Conservation (phyloP, 805 yeast genomes). For the Starmerella etchellsii region DNA sequence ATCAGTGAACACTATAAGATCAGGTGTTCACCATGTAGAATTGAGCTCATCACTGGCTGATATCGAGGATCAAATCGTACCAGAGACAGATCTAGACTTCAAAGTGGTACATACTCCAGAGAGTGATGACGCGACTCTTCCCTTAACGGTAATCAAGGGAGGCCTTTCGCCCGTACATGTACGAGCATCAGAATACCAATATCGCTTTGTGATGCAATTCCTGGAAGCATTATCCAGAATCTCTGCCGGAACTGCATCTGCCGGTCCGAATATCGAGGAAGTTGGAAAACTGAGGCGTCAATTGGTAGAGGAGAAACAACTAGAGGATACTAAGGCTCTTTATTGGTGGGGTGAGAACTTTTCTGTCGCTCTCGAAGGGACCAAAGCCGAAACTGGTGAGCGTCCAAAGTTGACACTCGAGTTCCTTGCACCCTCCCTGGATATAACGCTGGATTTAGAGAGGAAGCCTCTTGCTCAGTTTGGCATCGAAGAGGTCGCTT, state of each 20-base stretch:
- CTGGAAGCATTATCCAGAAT: conserved; percentile 44
- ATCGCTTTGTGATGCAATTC: conserved; percentile 43
- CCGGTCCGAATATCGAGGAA: conserved; percentile 34
- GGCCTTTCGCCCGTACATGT: conserved; percentile 49
- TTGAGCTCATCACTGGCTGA: conserved; percentile 46
- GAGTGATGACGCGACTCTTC: neutral
- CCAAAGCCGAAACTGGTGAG: neutral
- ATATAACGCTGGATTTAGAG: conserved; percentile 9
- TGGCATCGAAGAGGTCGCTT: conserved; percentile 45
- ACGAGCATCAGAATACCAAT: conserved; percentile 60
- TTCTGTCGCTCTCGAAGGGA: conserved; percentile 1
- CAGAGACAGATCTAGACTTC: conserved; percentile 12
- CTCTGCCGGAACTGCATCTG: conserved; percentile 35
- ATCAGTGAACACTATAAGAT: conserved; percentile 38
- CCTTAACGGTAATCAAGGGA: conserved; percentile 39
- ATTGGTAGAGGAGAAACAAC: conserved; percentile 18
- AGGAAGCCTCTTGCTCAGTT: conserved; percentile 39
- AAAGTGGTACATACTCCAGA: conserved; percentile 7
- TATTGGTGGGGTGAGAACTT: conserved; percentile 20
- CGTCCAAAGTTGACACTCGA: conserved; percentile 11
- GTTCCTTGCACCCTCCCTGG: conserved; percentile 18
- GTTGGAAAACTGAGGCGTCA: conserved; percentile 24
- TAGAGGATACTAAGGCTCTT: conserved; percentile 12
- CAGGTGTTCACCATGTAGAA: conserved; percentile 62
- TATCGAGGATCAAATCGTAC: conserved; percentile 35